Evolutionary conservation across 805 yeast genomes (phyloP), one percentile per base, ranked within the genome.

Genomic region (Wickerhamomyces ciferrii): DNA sequence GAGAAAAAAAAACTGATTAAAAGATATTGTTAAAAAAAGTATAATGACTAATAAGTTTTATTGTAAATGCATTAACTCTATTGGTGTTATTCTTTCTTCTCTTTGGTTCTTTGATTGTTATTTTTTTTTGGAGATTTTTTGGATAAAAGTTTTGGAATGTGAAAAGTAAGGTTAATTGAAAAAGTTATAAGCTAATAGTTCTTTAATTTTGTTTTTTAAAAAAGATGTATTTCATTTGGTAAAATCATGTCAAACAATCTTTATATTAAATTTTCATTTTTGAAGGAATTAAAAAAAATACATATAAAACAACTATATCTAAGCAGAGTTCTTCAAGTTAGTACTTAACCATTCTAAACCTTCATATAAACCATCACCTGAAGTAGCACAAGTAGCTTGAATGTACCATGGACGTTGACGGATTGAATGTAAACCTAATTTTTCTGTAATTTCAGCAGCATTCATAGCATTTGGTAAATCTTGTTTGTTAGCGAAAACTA

Each of bases 331-430:
- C 78, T 89, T 89, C 74, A 90, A 81, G 76, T 87, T 88, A 67
- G 88, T 85, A 59, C 91, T 81, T 66, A 90, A 83, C 97, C 97
- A 90, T 76, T 90, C 96, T 69, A 90, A 82, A 79, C 97, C 97
- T 76, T 90, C 97, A 71, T 89, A 87, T 66, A 90, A 78, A 78
- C 98, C 98, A 70, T 91, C 97, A 76, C 98, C 99, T 53, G 98
- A 87, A 58, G 97, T 92, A 59, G 99, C 99, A 77, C 98, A 91
- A 54, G 98, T 88, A 59, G 99, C 89, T 77, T 92, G 97, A 69
- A 94, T 92, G 76, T 87, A 92, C 99, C 99, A 94, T 65, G 96
- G 96, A 76, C 98, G 88, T 78, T 91, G 96, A 79, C 96, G 87
- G 70, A 94, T 85, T 47, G 97, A 88, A 71, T 91, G 97, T 67